phyloP scores from a whole-genome alignment of 1,284 basidiomycete species.

The Amylostereum areolatum region DNA sequence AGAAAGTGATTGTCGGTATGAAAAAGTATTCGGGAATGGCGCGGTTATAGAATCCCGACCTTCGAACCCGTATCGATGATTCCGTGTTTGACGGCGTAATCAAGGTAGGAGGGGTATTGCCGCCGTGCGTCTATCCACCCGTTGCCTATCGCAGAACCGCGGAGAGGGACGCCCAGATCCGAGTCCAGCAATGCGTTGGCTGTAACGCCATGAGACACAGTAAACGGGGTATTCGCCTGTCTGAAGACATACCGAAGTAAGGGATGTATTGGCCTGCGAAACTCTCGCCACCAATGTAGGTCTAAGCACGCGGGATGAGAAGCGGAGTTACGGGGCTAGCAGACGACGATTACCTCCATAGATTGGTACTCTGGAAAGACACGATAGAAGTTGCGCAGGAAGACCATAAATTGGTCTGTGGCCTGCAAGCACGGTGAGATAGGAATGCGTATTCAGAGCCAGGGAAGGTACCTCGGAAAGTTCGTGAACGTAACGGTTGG shows the following conservation, averaged over 20 bases:
- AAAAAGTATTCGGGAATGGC: neutral
- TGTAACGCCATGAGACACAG: slow-evolving; percentile 21
- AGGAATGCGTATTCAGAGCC: neutral
- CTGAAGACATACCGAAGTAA: slow-evolving; percentile 65
- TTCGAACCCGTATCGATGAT: slow-evolving; percentile 72
- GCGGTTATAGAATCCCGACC: slow-evolving; percentile 32
- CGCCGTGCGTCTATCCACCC: slow-evolving; percentile 91
- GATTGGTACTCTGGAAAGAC: slow-evolving; percentile 86
- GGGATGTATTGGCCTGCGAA: slow-evolving; percentile 99
- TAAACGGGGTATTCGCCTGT: too few relatives aligned
- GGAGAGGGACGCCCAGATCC: slow-evolving; percentile 50
- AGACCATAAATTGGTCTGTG: slow-evolving; percentile 75
- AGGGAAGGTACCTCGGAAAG: slow-evolving; percentile 55
- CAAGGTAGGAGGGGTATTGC: slow-evolving; percentile 90
- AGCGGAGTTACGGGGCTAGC: too few relatives aligned
- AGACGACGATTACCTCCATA: slow-evolving; percentile 58
- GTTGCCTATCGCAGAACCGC: slow-evolving; percentile 90
- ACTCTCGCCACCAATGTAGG: slow-evolving; percentile 89
- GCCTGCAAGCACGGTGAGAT: slow-evolving; percentile 45
- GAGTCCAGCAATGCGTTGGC: slow-evolving; percentile 79
- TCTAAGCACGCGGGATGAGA: slow-evolving; percentile 38
- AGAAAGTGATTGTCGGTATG: neutral
- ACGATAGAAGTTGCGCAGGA: slow-evolving; percentile 82
- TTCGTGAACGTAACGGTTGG: slow-evolving; percentile 81
- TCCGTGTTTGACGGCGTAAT: slow-evolving; percentile 79